These are phyloP conservation scores for Gossypium anomalum DNA, from an alignment of 345 rosid genomes.

Conservation along the genomic window DNA sequence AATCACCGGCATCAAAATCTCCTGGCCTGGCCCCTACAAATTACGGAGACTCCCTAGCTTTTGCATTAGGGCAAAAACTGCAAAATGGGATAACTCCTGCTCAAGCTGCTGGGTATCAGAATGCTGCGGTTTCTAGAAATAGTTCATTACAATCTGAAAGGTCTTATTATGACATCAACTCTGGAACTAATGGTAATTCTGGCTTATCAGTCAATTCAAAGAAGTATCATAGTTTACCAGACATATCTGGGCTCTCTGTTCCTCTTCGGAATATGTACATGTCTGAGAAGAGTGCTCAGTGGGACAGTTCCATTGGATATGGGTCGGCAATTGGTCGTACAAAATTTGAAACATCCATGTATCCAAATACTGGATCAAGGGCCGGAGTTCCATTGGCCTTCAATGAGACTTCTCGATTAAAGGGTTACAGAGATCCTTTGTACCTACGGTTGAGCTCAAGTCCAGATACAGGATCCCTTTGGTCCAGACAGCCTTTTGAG, in stretches of 20 bases:
- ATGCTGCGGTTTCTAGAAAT: slow-evolving; percentile 48
- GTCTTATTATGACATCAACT: slow-evolving; percentile 38
- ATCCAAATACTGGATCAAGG: slow-evolving; percentile 47
- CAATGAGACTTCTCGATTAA: slow-evolving; percentile 48
- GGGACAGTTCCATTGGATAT: slow-evolving; percentile 55
- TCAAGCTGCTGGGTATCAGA: slow-evolving; percentile 62
- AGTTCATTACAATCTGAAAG: slow-evolving; percentile 48
- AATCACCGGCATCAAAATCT: slow-evolving; percentile 43
- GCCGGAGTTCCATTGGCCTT: slow-evolving; percentile 39
- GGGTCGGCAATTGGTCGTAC: slow-evolving; percentile 47
- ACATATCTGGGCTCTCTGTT: slow-evolving; percentile 69
- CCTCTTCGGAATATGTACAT: slow-evolving; percentile 46
- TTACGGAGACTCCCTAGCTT: slow-evolving; percentile 52
- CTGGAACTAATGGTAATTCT: slow-evolving; percentile 40
- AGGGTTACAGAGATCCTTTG: slow-evolving; percentile 47
- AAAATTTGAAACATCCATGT: slow-evolving; percentile 44
- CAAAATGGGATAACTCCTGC: slow-evolving; percentile 57
- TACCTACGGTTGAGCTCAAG: slow-evolving; percentile 28
- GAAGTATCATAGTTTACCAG: slow-evolving; percentile 88
- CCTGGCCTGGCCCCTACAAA: slow-evolving; percentile 44
- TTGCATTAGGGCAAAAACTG: slow-evolving; percentile 53
- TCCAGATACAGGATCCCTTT: slow-evolving; percentile 63
- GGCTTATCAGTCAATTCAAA: slow-evolving; percentile 48
- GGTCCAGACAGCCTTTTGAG: slow-evolving; percentile 96
- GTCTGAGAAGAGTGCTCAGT: slow-evolving; percentile 42